phyloP scores from a whole-genome alignment of 2,329 filamentous ascomycete species.

The Fusarium graminum region DNA sequence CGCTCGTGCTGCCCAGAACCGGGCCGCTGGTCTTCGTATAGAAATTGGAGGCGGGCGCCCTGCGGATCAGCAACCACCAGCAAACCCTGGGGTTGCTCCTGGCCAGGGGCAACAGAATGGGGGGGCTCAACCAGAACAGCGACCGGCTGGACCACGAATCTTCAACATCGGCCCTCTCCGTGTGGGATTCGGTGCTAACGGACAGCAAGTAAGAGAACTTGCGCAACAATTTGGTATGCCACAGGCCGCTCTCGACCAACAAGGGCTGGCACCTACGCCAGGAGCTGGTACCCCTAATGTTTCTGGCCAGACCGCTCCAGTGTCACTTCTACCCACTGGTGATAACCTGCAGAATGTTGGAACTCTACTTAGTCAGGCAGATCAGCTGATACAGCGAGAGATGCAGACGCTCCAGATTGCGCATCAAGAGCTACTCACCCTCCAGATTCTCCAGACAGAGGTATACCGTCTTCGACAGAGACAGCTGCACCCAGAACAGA shows the following conservation, averaged over 20 bases:
- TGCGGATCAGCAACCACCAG: conserved; percentile 46
- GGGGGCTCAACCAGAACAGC: conserved; percentile 40
- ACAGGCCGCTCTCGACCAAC: conserved; percentile 47
- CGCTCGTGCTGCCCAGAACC: conserved; percentile 46
- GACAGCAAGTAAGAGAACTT: conserved; percentile 74
- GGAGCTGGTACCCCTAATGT: conserved; percentile 34
- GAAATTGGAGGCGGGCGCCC: conserved; percentile 48
- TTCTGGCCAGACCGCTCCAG: conserved; percentile 33
- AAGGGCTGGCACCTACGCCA: conserved; percentile 39
- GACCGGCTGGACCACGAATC: conserved; percentile 65
- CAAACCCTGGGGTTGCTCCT: conserved; percentile 36
- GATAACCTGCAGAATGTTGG: conserved; percentile 63
- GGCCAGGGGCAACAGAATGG: conserved; percentile 44
- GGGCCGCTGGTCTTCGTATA: conserved; percentile 50
- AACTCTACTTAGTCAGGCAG: conserved; percentile 73
- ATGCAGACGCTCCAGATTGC: conserved; percentile 72
- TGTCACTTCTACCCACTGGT: conserved; percentile 42
- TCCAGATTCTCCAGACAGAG: conserved; percentile 77
- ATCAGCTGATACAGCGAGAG: conserved; percentile 77
- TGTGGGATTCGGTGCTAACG: conserved; percentile 81
- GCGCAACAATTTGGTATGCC: conserved; percentile 71
- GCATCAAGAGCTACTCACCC: conserved; percentile 75
- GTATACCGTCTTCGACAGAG: conserved; percentile 73
- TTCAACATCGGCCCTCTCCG: conserved; percentile 81
- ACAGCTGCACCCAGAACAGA: conserved; percentile 52